These are phyloP conservation scores for Cubamyces sp. DNA, from an alignment of 768 basidiomycete species.

Conservation along the genomic window DNA sequence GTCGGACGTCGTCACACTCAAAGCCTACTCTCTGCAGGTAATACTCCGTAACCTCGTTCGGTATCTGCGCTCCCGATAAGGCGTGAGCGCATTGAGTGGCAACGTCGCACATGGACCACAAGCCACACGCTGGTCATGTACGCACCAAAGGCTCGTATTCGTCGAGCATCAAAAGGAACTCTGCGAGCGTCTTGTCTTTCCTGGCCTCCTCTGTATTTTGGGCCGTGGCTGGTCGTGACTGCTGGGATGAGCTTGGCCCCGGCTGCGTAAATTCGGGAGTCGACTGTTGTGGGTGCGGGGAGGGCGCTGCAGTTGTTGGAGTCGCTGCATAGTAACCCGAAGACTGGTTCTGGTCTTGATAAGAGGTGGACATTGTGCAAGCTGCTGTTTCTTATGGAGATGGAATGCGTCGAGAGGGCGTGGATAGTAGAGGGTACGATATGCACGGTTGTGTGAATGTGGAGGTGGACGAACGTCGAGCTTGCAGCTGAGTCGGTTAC, in stretches of 20 bases:
- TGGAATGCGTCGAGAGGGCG: background rate
- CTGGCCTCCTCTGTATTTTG: conserved; percentile 80
- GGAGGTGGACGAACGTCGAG: conserved; percentile 5
- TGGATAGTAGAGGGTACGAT: background rate
- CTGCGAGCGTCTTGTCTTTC: conserved; percentile 88
- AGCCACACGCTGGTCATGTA: conserved; percentile 10
- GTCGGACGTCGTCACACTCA: conserved; percentile 90
- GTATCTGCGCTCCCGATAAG: conserved; percentile 61
- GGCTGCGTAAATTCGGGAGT: conserved; percentile 29
- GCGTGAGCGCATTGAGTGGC: background rate
- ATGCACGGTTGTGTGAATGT: background rate
- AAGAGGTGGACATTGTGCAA: conserved; percentile 24
- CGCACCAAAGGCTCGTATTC: conserved; percentile 93
- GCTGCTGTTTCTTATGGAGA: background rate
- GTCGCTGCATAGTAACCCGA: conserved; percentile 23
- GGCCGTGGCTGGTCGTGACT: conserved; percentile 52
- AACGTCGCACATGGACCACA: background rate
- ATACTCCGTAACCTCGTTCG: conserved; percentile 97
- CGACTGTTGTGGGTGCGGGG: conserved; percentile 21
- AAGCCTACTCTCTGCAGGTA: conserved; percentile 96
- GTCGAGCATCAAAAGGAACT: conserved; percentile 95
- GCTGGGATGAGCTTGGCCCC: conserved; percentile 26
- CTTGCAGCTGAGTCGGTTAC: background rate
- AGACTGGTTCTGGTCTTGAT: conserved; percentile 18
- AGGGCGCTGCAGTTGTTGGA: conserved; percentile 22